These are phyloP conservation scores for Quillaja saponaria DNA, from an alignment of 306 rosid species.

Conservation along the genomic window DNA sequence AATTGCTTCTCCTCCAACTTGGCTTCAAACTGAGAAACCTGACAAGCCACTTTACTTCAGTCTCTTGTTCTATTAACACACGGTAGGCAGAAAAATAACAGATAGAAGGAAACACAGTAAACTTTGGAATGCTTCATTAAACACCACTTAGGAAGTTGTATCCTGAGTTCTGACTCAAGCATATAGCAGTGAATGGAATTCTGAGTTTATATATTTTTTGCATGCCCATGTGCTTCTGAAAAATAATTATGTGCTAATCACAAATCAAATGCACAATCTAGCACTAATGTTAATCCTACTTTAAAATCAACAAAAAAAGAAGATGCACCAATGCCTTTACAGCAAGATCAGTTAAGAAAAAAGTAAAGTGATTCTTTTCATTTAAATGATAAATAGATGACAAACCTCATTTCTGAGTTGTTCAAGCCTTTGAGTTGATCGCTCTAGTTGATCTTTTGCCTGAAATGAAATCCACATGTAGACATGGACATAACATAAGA, in stretches of 20 bases:
- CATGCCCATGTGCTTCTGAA: conserved; percentile 12
- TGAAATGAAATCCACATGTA: conserved; percentile 31
- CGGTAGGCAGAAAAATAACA: neutral
- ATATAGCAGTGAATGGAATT: conserved; percentile 12
- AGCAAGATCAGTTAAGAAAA: conserved; percentile 2
- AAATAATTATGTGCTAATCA: too few relatives aligned
- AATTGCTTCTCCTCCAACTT: conserved; percentile 44
- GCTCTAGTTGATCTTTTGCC: conserved; percentile 65
- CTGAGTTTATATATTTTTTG: neutral
- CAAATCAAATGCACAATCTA: neutral
- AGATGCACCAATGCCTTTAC: too few relatives aligned
- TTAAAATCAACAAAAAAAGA: too few relatives aligned
- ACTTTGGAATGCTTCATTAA: conserved; percentile 15
- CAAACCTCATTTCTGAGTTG: conserved; percentile 78
- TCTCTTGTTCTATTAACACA: conserved; percentile 30
- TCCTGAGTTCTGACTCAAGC: conserved; percentile 16
- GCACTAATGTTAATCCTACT: neutral
- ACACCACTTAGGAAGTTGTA: neutral
- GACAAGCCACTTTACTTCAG: conserved; percentile 34
- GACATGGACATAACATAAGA: conserved; percentile 20
- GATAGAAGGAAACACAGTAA: neutral
- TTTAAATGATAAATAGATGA: conserved; percentile 19
- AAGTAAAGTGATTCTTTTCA: conserved; percentile 16
- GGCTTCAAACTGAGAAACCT: conserved; percentile 64
- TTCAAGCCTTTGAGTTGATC: conserved; percentile 52